These are phyloP conservation scores for Pichia cabralensis DNA, from an alignment of 805 yeast species.

Conservation along the genomic window DNA sequence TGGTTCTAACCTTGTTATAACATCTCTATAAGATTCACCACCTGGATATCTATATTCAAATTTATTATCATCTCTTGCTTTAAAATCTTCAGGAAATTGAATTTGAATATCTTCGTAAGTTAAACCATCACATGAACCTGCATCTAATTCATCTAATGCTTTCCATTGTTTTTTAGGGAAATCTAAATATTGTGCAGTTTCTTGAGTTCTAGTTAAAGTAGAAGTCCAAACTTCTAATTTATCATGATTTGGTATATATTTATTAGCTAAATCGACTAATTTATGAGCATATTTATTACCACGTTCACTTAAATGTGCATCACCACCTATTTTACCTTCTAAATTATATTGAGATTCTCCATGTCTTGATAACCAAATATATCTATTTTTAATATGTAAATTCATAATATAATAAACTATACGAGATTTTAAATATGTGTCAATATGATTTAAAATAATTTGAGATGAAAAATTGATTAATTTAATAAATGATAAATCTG, in stretches of 20 bases:
- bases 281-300: slow-evolving; percentile 78
- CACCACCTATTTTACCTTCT: slow-evolving; percentile 95
- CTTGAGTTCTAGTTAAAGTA: slow-evolving; percentile 82
- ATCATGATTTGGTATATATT: slow-evolving; percentile 51
- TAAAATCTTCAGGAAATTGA: slow-evolving; percentile 86
- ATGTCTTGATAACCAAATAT: slow-evolving; percentile 90
- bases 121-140: slow-evolving; percentile 96
- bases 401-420: slow-evolving; percentile 96
- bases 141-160: slow-evolving; percentile 93
- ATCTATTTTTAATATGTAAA: slow-evolving; percentile 82
- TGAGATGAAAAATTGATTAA: slow-evolving; percentile 82
- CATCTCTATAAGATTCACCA: slow-evolving; percentile 95
- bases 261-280: slow-evolving; percentile 64
- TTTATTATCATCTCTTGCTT: slow-evolving; percentile 91
- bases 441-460: slow-evolving; percentile 78
- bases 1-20: slow-evolving; percentile 90
- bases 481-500: slow-evolving; percentile 73
- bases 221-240: slow-evolving; percentile 92
- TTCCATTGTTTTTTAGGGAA: slow-evolving; percentile 88
- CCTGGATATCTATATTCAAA: slow-evolving; percentile 94
- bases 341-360: slow-evolving; percentile 91
- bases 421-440: slow-evolving; percentile 81
- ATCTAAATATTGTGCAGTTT: slow-evolving; percentile 76
- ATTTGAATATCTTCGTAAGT: slow-evolving; percentile 88
- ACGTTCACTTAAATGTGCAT: slow-evolving; percentile 72